These are phyloP conservation scores for Boletellus ananiceps DNA, from an alignment of 768 basidiomycete species.

Conservation along the genomic window DNA sequence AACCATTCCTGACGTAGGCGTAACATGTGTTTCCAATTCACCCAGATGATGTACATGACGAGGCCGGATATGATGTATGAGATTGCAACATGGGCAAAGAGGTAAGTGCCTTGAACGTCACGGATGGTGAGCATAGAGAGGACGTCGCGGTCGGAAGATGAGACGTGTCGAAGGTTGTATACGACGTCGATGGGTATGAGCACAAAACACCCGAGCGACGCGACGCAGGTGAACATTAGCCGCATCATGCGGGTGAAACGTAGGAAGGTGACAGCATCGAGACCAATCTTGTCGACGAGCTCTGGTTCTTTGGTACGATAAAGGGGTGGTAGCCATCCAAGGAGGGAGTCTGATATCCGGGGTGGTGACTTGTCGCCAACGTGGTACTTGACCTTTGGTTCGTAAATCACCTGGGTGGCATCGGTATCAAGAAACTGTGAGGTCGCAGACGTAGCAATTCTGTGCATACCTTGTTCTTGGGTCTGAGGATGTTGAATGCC, in stretches of 20 bases:
- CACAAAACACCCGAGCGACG: constrained; percentile 59
- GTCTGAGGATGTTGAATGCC: constrained; percentile 81
- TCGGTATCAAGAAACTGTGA: not conserved
- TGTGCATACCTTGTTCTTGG: constrained; percentile 72
- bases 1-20: constrained; percentile 82
- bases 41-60: constrained; percentile 66
- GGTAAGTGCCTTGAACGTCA: constrained; percentile 62
- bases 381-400: constrained; percentile 92
- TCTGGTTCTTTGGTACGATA: constrained; percentile 83
- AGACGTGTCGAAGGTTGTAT: constrained; percentile 73
- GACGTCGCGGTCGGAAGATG: constrained; percentile 45
- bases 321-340: constrained; percentile 89
- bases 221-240: constrained; percentile 61
- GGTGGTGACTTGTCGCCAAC: constrained; percentile 73
- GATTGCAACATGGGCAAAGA: constrained; percentile 81
- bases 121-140: constrained; percentile 86
- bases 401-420: constrained; percentile 70
- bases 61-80: constrained; percentile 77
- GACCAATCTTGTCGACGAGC: constrained; percentile 80
- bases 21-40: constrained; percentile 77
- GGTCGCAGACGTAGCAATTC: not conserved
- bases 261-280: constrained; percentile 90
- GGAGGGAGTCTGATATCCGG: constrained; percentile 72
- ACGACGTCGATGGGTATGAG: constrained; percentile 84
- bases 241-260: constrained; percentile 88